Conservation (phyloP, 73 alveolate species). For the Diophrys appendiculata region DNA sequence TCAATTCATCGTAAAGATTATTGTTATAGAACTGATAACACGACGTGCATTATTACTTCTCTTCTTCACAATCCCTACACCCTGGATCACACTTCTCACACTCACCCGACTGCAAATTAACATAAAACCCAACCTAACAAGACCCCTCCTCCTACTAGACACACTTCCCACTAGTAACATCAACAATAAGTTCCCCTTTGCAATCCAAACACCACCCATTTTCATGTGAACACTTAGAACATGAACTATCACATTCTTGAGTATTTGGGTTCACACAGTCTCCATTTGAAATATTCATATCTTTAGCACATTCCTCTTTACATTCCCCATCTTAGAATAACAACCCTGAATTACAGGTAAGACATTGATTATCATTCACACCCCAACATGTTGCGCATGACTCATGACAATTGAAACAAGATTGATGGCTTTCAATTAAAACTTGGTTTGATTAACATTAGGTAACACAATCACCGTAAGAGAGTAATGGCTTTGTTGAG, state of each 20-base stretch:
- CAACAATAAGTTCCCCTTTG: conserved; percentile 1
- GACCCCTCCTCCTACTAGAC: neutral
- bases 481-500: conserved; percentile 44
- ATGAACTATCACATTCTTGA: too few relatives aligned
- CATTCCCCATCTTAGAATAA: conserved; percentile 42
- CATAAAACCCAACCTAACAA: conserved; percentile 16
- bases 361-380: conserved; percentile 34
- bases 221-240: neutral
- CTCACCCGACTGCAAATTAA: neutral
- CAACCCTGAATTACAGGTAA: conserved; percentile 32
- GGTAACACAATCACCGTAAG: conserved; percentile 43
- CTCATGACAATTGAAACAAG: conserved; percentile 56
- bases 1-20: neutral
- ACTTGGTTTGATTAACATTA: conserved; percentile 44
- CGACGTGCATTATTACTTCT: neutral
- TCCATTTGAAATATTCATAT: neutral
- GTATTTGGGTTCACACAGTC: conserved; percentile 14
- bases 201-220: neutral
- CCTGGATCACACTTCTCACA: conserved; percentile 11
- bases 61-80: conserved; percentile 13
- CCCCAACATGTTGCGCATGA: conserved; percentile 56
- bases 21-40: conserved; percentile 7
- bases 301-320: conserved; percentile 47
- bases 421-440: too few relatives aligned
- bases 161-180: conserved; percentile 5